A percentile compares a stretch with the other conserved stretches of the same genome.
These are phyloP conservation scores for Pseudogymnoascus sp. DNA, from an alignment of 2,329 filamentous ascomycete species.

Conservation along the genomic window DNA sequence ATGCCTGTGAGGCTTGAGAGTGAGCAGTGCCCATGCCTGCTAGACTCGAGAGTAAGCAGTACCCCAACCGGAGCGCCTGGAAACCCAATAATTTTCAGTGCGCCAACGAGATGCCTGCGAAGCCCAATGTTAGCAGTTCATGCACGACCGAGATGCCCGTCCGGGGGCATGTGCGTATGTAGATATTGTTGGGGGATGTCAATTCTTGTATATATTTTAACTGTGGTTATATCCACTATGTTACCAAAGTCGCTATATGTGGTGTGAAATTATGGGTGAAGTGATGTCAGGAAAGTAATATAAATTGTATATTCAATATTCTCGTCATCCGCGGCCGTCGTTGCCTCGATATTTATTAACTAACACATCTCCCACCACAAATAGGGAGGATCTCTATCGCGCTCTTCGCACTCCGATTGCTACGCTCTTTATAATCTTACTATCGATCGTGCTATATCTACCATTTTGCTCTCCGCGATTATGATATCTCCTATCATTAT, in stretches of 20 bases:
- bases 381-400: no score
- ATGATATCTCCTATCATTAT: no score
- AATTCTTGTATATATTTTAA: background rate
- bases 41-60: background rate
- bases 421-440: no score
- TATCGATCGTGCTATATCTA: no score
- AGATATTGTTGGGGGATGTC: background rate
- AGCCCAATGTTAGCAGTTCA: background rate
- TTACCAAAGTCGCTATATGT: background rate
- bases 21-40: background rate
- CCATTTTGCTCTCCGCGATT: no score
- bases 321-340: no score
- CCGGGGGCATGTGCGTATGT: background rate
- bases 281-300: background rate
- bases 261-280: background rate
- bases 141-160: background rate
- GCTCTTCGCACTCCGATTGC: no score
- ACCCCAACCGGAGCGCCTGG: background rate
- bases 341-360: no score
- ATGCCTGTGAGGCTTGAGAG: background rate
- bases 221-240: background rate
- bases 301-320: no score
- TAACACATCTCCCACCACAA: no score
- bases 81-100: background rate
- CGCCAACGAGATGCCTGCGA: background rate